These are phyloP conservation scores for Zhuliangozyma blackwelliae DNA, from an alignment of 1,139 yeast genomes.

Conservation along the genomic window DNA sequence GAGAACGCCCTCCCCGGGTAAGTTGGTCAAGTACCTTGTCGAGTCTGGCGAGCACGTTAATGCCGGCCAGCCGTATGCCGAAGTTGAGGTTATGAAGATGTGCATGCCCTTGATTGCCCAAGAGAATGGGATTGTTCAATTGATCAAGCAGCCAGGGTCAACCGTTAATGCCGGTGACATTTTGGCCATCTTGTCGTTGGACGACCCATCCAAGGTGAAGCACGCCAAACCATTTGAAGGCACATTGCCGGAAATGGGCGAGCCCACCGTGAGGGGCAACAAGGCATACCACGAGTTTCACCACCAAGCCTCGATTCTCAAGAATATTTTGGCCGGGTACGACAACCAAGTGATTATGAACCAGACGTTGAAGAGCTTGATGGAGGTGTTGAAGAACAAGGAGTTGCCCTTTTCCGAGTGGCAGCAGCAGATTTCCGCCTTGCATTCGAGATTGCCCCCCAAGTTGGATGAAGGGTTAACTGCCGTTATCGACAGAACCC, in stretches of 20 bases:
- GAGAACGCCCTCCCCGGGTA: constrained; percentile 98
- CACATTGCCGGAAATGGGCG: constrained; percentile 83
- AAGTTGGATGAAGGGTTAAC: constrained; percentile 68
- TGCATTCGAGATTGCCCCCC: constrained; percentile 83
- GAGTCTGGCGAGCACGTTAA: constrained; percentile 92
- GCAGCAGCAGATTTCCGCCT: constrained; percentile 79
- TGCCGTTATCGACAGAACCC: constrained; percentile 62
- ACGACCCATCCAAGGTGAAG: constrained; percentile 95
- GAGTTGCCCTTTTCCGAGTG: constrained; percentile 93
- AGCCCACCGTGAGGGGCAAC: constrained; percentile 76
- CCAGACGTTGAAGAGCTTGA: constrained; percentile 67
- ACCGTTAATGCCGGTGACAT: constrained; percentile 96
- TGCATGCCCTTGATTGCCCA: constrained; percentile 88
- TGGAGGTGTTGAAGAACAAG: constrained; percentile 69
- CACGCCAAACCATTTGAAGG: constrained; percentile 96
- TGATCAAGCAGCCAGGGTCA: constrained; percentile 97
- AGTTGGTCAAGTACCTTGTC: constrained; percentile 85
- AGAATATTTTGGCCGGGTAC: constrained; percentile 80
- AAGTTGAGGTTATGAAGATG: constrained; percentile 99
- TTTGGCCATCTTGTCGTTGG: constrained; percentile 87
- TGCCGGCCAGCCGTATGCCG: constrained; percentile 95
- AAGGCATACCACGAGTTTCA: constrained; percentile 78
- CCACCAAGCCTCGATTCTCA: constrained; percentile 53
- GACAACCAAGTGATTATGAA: constrained; percentile 95
- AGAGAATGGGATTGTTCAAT: constrained; percentile 89